Conservation (phyloP, 257 asterid genomes). For the Ligustrum vulgare region DNA sequence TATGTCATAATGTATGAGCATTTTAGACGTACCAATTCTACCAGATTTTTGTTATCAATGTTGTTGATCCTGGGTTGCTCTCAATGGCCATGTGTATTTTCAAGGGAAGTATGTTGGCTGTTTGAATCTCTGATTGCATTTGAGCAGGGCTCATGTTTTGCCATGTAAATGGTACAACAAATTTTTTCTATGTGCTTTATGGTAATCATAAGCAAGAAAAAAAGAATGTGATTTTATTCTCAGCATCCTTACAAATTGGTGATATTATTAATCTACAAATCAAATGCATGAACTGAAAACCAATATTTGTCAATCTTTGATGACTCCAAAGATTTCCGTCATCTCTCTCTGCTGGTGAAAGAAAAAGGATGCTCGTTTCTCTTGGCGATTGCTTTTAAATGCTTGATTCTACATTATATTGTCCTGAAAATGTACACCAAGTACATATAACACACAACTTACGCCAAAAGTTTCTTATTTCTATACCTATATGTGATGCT, state of each 20-base stretch:
- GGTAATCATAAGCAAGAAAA: neutral
- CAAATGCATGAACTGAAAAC: neutral
- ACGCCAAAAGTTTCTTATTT: neutral
- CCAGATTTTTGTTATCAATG: constrained; percentile 1
- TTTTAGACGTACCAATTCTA: constrained; percentile 5
- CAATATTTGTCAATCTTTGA: neutral
- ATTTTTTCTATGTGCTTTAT: neutral
- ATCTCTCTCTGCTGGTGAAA: neutral
- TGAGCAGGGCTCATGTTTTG: neutral
- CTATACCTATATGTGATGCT: constrained; percentile 5
- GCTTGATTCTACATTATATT: neutral
- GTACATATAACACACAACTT: constrained; percentile 2
- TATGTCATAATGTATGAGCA: neutral
- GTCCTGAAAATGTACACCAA: neutral
- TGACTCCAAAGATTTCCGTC: neutral
- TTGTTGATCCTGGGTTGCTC: neutral
- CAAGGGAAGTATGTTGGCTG: neutral
- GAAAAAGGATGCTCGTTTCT: neutral
- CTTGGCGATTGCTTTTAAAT: neutral
- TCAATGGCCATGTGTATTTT: constrained; percentile 10
- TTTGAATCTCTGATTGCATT: neutral
- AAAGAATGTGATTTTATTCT: neutral
- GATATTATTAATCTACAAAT: neutral
- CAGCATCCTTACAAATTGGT: constrained; percentile 10
- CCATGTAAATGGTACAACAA: neutral